Percentiles rank a stretch among this genome's conserved stretches.
Conservation (phyloP, 2,329 filamentous ascomycete genomes). For the Piedraia hortae region DNA sequence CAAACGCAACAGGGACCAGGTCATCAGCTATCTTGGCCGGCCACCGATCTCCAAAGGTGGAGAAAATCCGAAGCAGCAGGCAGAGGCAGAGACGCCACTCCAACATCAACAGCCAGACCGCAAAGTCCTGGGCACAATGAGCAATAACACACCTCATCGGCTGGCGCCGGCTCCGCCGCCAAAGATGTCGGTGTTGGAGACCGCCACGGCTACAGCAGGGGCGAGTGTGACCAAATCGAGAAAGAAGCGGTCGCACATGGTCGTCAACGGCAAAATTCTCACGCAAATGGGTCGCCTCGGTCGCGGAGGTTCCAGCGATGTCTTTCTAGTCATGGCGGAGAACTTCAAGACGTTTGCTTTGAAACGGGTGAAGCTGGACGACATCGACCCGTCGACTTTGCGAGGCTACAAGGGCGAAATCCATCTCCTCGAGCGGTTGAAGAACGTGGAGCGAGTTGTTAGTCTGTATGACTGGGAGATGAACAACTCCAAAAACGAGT, state of each 20-base stretch:
- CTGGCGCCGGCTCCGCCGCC: constrained; percentile 56
- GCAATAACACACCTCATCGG: constrained; percentile 47
- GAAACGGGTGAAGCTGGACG: constrained; percentile 75
- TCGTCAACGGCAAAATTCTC: constrained; percentile 75
- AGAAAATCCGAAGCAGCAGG: constrained; percentile 17
- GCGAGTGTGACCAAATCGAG: constrained; percentile 46
- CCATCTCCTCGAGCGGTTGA: constrained; percentile 57
- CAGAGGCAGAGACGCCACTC: constrained; percentile 14
- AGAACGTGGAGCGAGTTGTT: constrained; percentile 70
- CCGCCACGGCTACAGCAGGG: constrained; percentile 60
- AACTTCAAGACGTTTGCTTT: constrained; percentile 88
- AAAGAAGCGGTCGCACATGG: constrained; percentile 58
- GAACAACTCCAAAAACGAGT: constrained; percentile 68
- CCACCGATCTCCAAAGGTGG: constrained; percentile 23
- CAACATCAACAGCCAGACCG: constrained; percentile 12
- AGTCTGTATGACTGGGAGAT: constrained; percentile 77
- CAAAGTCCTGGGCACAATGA: constrained; percentile 24
- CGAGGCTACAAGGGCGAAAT: constrained; percentile 87
- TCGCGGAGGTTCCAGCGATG: constrained; percentile 73
- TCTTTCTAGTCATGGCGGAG: constrained; percentile 90
- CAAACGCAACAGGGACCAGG: constrained; percentile 30
- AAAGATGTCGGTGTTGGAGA: constrained; percentile 90
- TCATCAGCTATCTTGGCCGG: constrained; percentile 28
- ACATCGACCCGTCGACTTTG: constrained; percentile 61
- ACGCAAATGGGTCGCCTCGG: constrained; percentile 76